A percentile compares a stretch with the other conserved stretches of the same genome.
Conservation (phyloP, 805 yeast species). For the Metschnikowia henanensis region DNA sequence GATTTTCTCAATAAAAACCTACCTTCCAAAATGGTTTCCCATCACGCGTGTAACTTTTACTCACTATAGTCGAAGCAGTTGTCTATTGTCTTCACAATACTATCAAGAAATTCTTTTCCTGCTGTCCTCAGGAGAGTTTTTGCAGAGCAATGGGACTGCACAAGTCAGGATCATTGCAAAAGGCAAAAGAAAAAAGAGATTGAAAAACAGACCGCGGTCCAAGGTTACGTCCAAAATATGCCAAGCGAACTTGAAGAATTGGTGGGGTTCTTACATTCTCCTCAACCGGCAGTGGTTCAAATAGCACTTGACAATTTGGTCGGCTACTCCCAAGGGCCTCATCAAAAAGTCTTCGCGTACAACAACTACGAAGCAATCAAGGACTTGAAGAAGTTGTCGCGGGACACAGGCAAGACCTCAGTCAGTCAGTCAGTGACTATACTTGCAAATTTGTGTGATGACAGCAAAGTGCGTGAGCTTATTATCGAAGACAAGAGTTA, state of each 20-base stretch:
- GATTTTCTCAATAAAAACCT: too few species aligned
- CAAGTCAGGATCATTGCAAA: conserved; percentile 1
- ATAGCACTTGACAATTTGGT: conserved; percentile 84
- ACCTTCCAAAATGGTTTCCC: too few species aligned
- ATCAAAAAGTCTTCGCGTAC: conserved; percentile 63
- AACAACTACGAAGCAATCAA: conserved; percentile 69
- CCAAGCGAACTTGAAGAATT: conserved; percentile 51
- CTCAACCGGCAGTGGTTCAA: conserved; percentile 75
- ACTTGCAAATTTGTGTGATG: conserved; percentile 80
- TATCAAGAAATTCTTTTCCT: too few species aligned
- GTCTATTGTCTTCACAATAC: too few species aligned
- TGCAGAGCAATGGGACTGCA: conserved; percentile 3
- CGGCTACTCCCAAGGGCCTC: conserved; percentile 74
- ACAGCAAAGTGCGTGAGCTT: conserved; percentile 56
- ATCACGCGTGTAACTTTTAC: too few species aligned
- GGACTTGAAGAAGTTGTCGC: conserved; percentile 64
- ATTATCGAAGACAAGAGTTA: conserved; percentile 67
- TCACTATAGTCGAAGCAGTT: too few species aligned
- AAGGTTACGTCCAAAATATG: conserved; percentile 23
- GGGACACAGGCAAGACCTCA: conserved; percentile 51
- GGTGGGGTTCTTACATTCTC: conserved; percentile 79
- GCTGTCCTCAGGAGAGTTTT: background rate
- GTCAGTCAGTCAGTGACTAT: conserved; percentile 75
- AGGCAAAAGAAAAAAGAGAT: background rate
- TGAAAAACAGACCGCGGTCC: too few species aligned